A percentile compares a stretch with the other conserved stretches of the same genome.
phyloP scores from a whole-genome alignment of 2,329 filamentous ascomycete genomes.

The Hirsutella minnesotensis region DNA sequence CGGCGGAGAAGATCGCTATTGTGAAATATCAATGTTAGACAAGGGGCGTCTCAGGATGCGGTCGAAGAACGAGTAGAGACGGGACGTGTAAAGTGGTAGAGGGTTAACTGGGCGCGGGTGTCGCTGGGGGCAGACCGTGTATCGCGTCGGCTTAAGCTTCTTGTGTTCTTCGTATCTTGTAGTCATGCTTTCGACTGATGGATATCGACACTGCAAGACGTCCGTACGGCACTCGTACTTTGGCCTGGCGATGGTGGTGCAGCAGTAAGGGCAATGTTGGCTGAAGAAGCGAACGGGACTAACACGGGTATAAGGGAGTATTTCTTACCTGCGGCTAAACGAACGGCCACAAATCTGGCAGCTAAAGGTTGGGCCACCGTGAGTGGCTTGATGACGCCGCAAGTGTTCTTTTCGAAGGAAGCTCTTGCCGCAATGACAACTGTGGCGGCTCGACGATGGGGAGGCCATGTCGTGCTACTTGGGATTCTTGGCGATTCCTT shows the following conservation, averaged over 20 bases:
- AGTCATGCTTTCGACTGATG: no score
- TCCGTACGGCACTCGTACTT: no score
- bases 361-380: constrained; percentile 20
- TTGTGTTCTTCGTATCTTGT: no score
- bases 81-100: no score
- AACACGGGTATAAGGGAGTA: background rate
- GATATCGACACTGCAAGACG: no score
- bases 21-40: background rate
- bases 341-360: constrained; percentile 25
- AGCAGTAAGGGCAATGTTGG: no score
- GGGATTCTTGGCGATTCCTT: background rate
- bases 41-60: background rate
- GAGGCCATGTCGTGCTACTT: constrained; percentile 4
- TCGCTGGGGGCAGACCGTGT: no score
- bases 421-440: constrained; percentile 26
- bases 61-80: no score
- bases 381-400: constrained; percentile 26
- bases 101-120: no score
- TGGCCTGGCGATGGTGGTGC: no score
- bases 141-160: no score
- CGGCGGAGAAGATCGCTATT: constrained; percentile 24
- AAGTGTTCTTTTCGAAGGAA: constrained; percentile 29
- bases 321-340: constrained; percentile 23
- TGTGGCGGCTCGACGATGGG: constrained; percentile 13
- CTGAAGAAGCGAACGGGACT: background rate